phyloP scores from a whole-genome alignment of 805 yeast genomes.

The Metschnikowia peoriensis region DNA sequence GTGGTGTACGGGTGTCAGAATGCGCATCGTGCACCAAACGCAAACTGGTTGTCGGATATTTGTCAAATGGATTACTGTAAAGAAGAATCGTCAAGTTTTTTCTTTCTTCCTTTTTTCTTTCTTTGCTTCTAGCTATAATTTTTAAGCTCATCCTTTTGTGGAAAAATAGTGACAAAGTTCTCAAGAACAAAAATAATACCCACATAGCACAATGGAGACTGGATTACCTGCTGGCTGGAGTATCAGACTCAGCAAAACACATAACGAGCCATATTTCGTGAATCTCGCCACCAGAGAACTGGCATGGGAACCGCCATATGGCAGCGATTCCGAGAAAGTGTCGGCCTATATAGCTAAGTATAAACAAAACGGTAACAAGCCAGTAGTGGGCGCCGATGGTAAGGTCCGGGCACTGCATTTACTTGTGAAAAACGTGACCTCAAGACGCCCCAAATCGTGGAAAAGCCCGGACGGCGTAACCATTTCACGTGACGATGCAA shows the following conservation, averaged over 20 bases:
- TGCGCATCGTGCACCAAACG: no score
- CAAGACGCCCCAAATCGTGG: conserved; percentile 93
- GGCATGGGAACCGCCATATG: conserved; percentile 89
- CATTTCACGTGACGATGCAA: conserved; percentile 79
- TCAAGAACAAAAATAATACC: not conserved
- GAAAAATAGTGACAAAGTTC: no score
- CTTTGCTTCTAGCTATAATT: no score
- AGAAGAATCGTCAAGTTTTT: no score
- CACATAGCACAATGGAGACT: conserved; percentile 37
- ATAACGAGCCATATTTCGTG: conserved; percentile 80
- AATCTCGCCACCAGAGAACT: conserved; percentile 70
- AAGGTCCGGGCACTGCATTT: conserved; percentile 81
- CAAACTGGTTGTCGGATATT: no score
- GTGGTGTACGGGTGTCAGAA: no score
- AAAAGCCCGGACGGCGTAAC: conserved; percentile 70
- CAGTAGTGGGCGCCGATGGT: conserved; percentile 37
- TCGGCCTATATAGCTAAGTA: conserved; percentile 51
- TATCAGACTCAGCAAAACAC: conserved; percentile 71
- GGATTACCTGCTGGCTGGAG: conserved; percentile 91
- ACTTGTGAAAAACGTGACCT: conserved; percentile 75
- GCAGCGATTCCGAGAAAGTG: conserved; percentile 63
- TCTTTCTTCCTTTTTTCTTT: no score
- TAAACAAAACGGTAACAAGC: conserved; percentile 30
- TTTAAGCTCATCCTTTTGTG: not conserved
- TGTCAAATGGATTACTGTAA: no score